Percentiles rank a stretch among this genome's conserved stretches.
Conservation (phyloP, 164 flowering plant species). For the Chimonanthus praecox region DNA sequence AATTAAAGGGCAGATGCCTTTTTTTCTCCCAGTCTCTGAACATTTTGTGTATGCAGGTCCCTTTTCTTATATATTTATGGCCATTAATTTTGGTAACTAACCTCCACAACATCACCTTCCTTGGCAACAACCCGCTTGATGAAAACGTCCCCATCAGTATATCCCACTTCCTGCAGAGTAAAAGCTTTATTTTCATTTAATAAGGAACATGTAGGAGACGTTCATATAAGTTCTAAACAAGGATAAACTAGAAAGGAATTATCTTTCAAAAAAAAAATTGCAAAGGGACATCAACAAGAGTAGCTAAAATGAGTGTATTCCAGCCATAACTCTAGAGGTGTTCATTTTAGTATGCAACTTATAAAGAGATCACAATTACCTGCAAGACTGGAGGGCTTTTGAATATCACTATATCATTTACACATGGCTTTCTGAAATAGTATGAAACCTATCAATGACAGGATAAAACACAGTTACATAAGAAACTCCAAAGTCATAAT, state of each 20-base stretch:
- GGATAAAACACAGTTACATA: constrained; percentile 15
- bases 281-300: too few species aligned
- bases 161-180: constrained; percentile 89
- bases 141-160: constrained; percentile 90
- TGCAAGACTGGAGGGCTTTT: constrained; percentile 85
- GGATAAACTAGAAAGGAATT: too few species aligned
- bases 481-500: constrained; percentile 2
- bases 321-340: too few species aligned
- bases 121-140: constrained; percentile 89
- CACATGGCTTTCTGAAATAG: constrained; percentile 92
- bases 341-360: neutral
- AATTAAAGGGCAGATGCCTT: neutral
- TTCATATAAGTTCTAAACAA: neutral
- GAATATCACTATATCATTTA: constrained; percentile 90
- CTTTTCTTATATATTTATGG: neutral
- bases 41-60: neutral
- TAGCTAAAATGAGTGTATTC: too few species aligned
- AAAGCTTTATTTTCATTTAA: neutral
- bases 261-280: too few species aligned
- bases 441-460: constrained; percentile 64
- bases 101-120: constrained; percentile 94
- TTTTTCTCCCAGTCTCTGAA: neutral
- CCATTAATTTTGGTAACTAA: constrained; percentile 18
- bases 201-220: neutral
- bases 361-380: constrained; percentile 15